Conservation (phyloP, 768 basidiomycete species). For the Tubosaeta sp. region DNA sequence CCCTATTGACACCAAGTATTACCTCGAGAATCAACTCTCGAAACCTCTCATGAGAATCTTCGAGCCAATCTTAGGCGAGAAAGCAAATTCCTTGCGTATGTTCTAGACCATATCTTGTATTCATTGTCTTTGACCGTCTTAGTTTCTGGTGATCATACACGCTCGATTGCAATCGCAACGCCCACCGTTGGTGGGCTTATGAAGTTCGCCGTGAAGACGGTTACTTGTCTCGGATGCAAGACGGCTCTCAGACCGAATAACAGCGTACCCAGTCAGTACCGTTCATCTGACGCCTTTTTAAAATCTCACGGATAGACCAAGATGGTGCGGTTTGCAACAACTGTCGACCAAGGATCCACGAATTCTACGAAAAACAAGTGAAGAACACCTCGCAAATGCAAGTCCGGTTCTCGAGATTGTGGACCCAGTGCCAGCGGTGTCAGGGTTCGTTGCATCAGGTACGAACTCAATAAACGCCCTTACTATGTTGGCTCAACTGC, state of each 20-base stretch:
- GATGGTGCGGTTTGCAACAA: conserved; percentile 95
- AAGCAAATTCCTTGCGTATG: conserved; percentile 78
- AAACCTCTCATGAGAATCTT: conserved; percentile 98
- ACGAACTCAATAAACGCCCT: background rate
- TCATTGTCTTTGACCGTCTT: conserved; percentile 4
- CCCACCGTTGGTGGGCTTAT: conserved; percentile 95
- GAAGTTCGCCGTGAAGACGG: conserved; percentile 97
- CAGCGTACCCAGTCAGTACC: conserved; percentile 58
- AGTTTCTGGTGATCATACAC: conserved; percentile 97
- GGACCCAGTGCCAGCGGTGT: conserved; percentile 99
- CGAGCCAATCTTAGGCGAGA: conserved; percentile 94
- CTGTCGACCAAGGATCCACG: conserved; percentile 79
- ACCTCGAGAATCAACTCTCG: conserved; percentile 95
- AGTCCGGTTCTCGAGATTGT: conserved; percentile 88
- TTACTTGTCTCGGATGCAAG: conserved; percentile 94
- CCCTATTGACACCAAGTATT: conserved; percentile 97
- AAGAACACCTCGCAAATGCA: conserved; percentile 70
- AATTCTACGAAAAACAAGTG: conserved; percentile 91
- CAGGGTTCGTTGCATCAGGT: conserved; percentile 97
- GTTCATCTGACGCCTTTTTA: background rate
- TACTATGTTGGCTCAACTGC: background rate
- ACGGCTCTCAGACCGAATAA: conserved; percentile 78
- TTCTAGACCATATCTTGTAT: conserved; percentile 5
- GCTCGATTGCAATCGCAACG: conserved; percentile 93
- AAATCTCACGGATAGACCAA: conserved; percentile 27